Base-by-base conservation (phyloP, 2,329 filamentous ascomycete genomes). In the Madurella fahalii region DNA sequence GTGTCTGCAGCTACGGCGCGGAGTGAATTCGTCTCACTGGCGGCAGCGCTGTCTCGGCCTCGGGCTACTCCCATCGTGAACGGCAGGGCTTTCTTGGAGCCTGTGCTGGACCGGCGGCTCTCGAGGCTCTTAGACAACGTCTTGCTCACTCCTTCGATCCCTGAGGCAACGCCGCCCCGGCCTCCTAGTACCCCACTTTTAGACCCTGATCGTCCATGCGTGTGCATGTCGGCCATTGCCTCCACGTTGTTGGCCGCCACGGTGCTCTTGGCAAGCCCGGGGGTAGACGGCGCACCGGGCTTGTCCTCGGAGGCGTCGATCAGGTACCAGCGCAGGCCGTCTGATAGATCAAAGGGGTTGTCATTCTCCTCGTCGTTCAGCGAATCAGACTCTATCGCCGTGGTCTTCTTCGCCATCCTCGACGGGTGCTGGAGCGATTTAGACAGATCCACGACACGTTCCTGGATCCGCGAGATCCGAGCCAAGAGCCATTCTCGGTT, bases 401-500 rank as follows among this genome's bases (percentile, higher is more conserved):
- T 54, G 55, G 72, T 69, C 20, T 50, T 54, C 16, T 47, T 53
- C 25, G 18, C 45, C n/a, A 39, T 20, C 9, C 46, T 37, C 5
- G 55, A 40, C n/a, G 85, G 68, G 37, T 62, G 61, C 58, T 81
- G 70, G 58, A 94, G 75, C 20, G 86, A 89, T 72, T 89, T 91
- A 15, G 89, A 94, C 5, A 97, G 77, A 69, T 99, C 92, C 0
- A 99, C 94, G 3, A 97, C 87, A 3, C 91, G 87, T 69, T 96
- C 90, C 73, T 97, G 90, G 18, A 97, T 85, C 60, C 90, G 90
- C 12, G 85, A 85, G 55, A 99, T 97, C 15, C 94, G 86, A 9
- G 94, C 94, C 8, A 99, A 86, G n/a, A 99, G 83, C 91, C 94
- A 99, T 68, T 99, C 94, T 37, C 93, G 83, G 46, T 85, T 86